Evolutionary conservation across 2,329 filamentous ascomycete genomes (phyloP).

Genomic region (Ophiostoma himal-ulmi): DNA sequence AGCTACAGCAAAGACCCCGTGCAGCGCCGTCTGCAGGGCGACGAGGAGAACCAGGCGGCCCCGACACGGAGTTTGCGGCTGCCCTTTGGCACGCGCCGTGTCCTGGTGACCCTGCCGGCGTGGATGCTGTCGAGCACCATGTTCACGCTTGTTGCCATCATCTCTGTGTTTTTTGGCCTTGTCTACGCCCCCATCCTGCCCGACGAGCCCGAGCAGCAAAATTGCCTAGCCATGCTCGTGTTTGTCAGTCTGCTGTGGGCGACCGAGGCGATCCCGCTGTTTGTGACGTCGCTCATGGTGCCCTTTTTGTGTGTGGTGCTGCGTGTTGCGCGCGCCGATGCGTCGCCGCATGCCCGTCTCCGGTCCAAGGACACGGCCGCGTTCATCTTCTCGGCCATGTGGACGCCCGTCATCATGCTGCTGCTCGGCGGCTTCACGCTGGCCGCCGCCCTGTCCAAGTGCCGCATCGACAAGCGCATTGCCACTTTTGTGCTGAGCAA

Average conservation of each 20-base stretch:
- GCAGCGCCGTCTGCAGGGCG: constrained; percentile 70
- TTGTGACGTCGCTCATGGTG: constrained; percentile 89
- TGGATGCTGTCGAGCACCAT: constrained; percentile 84
- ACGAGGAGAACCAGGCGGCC: constrained; percentile 54
- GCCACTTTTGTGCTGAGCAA: constrained; percentile 95
- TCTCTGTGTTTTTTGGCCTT: constrained; percentile 68
- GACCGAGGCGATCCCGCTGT: constrained; percentile 95
- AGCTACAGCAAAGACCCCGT: constrained; percentile 47
- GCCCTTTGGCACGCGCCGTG: constrained; percentile 49
- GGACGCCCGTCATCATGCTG: constrained; percentile 98
- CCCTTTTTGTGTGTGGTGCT: constrained; percentile 89
- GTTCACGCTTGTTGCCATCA: constrained; percentile 63
- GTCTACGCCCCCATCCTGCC: constrained; percentile 72
- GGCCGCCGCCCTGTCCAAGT: constrained; percentile 90
- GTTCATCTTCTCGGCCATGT: constrained; percentile 92
- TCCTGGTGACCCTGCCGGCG: constrained; percentile 56
- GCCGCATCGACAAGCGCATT: constrained; percentile 95
- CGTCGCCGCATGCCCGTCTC: constrained; percentile 60
- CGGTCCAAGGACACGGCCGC: constrained; percentile 73
- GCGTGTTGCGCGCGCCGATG: constrained; percentile 73
- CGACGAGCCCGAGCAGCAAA: constrained; percentile 81
- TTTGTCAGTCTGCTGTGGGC: constrained; percentile 95
- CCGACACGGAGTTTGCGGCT: constrained; percentile 50
- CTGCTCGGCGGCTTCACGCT: constrained; percentile 93
- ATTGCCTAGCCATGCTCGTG: constrained; percentile 86